phyloP scores from a whole-genome alignment of 129 eudicot genomes.

The Kitagawia praeruptora region DNA sequence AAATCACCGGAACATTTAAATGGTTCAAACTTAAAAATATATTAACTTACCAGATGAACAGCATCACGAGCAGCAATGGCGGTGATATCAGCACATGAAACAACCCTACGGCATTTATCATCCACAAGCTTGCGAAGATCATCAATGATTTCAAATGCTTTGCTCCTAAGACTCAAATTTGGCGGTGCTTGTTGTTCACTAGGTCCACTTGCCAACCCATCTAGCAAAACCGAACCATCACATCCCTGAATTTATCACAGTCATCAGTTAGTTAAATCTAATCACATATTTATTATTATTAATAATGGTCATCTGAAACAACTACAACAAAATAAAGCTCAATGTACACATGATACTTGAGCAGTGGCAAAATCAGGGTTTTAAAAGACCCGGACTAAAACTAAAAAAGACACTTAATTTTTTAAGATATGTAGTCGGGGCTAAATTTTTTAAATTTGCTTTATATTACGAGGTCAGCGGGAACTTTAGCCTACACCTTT shows the following conservation, averaged over 20 bases:
- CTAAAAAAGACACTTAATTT: too few relatives aligned
- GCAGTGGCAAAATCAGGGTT: too few relatives aligned
- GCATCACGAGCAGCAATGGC: constrained; percentile 71
- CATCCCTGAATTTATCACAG: constrained; percentile 32
- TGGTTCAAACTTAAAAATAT: neutral
- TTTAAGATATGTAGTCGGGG: too few relatives aligned
- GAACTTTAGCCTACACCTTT: neutral
- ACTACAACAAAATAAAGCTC: neutral
- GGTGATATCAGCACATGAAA: constrained; percentile 65
- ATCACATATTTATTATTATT: neutral
- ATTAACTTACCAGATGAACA: constrained; percentile 44
- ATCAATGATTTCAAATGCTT: constrained; percentile 45
- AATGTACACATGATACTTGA: neutral
- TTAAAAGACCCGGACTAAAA: too few relatives aligned
- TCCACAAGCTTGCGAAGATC: constrained; percentile 52
- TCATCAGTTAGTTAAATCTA: neutral
- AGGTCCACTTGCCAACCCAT: constrained; percentile 45
- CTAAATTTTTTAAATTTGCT: too few relatives aligned
- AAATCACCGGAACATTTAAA: neutral
- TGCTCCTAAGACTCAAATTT: constrained; percentile 37
- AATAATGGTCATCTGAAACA: neutral
- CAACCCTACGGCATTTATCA: constrained; percentile 52
- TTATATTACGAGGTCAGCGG: too few relatives aligned
- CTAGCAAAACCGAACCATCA: constrained; percentile 47
- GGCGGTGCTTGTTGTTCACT: constrained; percentile 52